Base-by-base conservation (phyloP, 176 grass and related monocot species). In the Dactylis glomerata region DNA sequence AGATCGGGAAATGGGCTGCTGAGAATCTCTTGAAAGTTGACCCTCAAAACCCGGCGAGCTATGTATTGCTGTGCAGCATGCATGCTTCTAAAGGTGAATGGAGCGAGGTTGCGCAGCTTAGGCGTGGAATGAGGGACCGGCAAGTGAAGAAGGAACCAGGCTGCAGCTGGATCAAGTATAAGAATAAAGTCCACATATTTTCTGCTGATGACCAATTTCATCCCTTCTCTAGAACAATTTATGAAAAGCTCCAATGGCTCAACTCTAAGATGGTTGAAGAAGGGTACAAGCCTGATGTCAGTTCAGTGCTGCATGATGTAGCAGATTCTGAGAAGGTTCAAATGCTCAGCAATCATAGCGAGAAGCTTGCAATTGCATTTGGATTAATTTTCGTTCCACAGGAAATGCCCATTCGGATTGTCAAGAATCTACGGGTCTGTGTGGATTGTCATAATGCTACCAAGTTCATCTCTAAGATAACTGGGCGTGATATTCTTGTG, bases 131-230 rank as follows among this genome's bases (percentile, higher is more conserved):
- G 92, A 91, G 92, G 70, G 92, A 91, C 40, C 85, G 81, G 27
- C 87, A 83, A 26, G 86, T 94, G 8, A 94, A 91, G 80, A 91
- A 94, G 86, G 92, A 94, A n/a, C 92, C 92, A 78, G 92, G 89
- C 37, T 94, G 89, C 68, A 94, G 92, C 79, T 91, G 92, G 92
- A 94, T 94, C 56, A 94, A 89, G 73, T 91, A 91, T 67, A 94
- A 91, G 65, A 94, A 94, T 57, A 87, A 87, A 81, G 92, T 94
- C 82, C 89, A 91, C 71, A 94, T 89, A 46, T 94, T 94, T 87
- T 94, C 92, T 64, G 89, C 92, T 0, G 92, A 94, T 1, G 92
- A 94, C 17, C 92, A 89, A 59, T 91, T 89, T 38, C 92, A 94
- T 27, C 89, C 86, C 20, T 84, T 84, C 72, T 89, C 89, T 5